A percentile compares a stretch with the other conserved stretches of the same genome.
Evolutionary conservation across 352 stramenopile genomes (phyloP).

Genomic region (Halophytophthora polymorphica): DNA sequence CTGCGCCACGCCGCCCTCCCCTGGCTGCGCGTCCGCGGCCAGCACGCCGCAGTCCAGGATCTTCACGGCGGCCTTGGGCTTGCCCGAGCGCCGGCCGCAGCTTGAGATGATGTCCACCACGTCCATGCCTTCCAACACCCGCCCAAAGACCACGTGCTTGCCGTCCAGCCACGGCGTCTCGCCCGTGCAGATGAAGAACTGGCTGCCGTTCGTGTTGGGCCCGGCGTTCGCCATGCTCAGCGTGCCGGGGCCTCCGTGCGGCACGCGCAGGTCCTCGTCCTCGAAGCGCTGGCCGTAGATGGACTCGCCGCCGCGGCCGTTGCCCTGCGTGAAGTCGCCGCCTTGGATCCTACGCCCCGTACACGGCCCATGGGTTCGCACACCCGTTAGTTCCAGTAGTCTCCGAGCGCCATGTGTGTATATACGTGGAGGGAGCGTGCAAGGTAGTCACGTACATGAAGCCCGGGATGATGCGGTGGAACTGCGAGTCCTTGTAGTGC

Average conservation of each 20-base stretch:
- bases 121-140: conserved; percentile 87
- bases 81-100: conserved; percentile 82
- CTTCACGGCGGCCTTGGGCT: conserved; percentile 80
- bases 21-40: conserved; percentile 11
- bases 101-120: conserved; percentile 90
- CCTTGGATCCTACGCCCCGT: conserved; percentile 91
- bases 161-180: conserved; percentile 96
- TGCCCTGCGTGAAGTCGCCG: conserved; percentile 93
- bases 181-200: conserved; percentile 96
- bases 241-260: conserved; percentile 66
- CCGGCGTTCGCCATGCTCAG: conserved; percentile 89
- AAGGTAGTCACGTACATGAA: conserved; percentile 93
- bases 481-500: conserved; percentile 92
- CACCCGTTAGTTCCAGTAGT: too few species aligned
- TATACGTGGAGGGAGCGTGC: too few species aligned
- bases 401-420: too few species aligned
- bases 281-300: conserved; percentile 93
- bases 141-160: conserved; percentile 96
- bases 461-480: conserved; percentile 97
- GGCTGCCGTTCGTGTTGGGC: conserved; percentile 90
- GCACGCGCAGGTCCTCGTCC: conserved; percentile 88
- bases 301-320: conserved; percentile 92
- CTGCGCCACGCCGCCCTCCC: conserved; percentile 6
- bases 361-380: too few species aligned
- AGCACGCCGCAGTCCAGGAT: conserved; percentile 89